A percentile compares a stretch with the other conserved stretches of the same genome.
These are phyloP conservation scores for Colletotrichum navitas DNA, from an alignment of 2,329 filamentous ascomycete genomes.

Conservation along the genomic window DNA sequence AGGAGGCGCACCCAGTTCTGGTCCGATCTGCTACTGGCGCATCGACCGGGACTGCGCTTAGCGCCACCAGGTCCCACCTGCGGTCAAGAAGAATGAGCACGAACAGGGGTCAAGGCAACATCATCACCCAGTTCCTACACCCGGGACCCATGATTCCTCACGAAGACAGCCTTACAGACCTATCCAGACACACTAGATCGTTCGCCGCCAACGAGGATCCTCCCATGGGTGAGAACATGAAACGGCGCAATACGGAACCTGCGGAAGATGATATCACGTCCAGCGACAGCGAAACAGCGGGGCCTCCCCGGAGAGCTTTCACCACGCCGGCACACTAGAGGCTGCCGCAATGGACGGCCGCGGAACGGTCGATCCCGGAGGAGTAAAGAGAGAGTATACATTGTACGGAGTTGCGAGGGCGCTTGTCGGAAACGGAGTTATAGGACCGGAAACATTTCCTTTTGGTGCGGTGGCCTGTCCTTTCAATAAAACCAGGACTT, in stretches of 20 bases:
- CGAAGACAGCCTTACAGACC: constrained; percentile 41
- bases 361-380: neutral
- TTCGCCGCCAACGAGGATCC: constrained; percentile 25
- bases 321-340: constrained; percentile 40
- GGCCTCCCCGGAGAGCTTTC: constrained; percentile 27
- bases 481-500: constrained; percentile 22
- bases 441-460: neutral
- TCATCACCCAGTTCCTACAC: constrained; percentile 62
- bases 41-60: constrained; percentile 51
- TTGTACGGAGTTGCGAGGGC: constrained; percentile 21
- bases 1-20: constrained; percentile 58
- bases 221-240: constrained; percentile 28
- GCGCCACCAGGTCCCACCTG: constrained; percentile 41
- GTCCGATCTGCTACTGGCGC: constrained; percentile 53
- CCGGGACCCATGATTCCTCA: constrained; percentile 59
- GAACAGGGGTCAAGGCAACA: constrained; percentile 51
- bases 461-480: constrained; percentile 15
- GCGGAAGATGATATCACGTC: constrained; percentile 37
- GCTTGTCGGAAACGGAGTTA: constrained; percentile 24
- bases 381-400: neutral
- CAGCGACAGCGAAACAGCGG: constrained; percentile 22
- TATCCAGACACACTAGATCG: constrained; percentile 28
- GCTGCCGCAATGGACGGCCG: constrained; percentile 14
- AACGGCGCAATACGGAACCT: constrained; percentile 37
- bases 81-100: constrained; percentile 47